phyloP scores from a whole-genome alignment of 2,329 filamentous ascomycete species.

The Clonostachys sp. region DNA sequence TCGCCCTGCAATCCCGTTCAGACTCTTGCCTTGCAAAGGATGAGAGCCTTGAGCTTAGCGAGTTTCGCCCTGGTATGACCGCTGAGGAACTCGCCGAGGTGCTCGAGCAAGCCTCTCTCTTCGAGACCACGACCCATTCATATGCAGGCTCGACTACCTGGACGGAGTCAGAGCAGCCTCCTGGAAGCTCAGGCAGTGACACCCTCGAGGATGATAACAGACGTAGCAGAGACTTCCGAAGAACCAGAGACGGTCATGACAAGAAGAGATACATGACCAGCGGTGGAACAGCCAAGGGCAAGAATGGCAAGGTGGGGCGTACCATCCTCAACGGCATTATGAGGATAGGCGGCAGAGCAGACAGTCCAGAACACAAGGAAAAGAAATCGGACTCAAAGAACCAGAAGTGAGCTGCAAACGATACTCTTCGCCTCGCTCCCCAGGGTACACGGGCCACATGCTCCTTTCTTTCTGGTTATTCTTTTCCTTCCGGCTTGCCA shows the following conservation, averaged over 20 bases:
- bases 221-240: slow-evolving; percentile 23
- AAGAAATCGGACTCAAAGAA: slow-evolving; percentile 1
- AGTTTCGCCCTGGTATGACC: slow-evolving; percentile 7
- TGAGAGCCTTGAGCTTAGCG: slow-evolving; percentile 35
- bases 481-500: no score
- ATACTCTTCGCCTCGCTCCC: no score
- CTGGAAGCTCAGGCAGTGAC: slow-evolving; percentile 49
- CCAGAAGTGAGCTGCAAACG: neutral
- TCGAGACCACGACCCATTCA: slow-evolving; percentile 24
- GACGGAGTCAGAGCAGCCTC: slow-evolving; percentile 19
- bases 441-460: no score
- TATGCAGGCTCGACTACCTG: slow-evolving; percentile 18
- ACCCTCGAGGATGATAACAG: slow-evolving; percentile 3
- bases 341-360: slow-evolving; percentile 32
- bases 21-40: slow-evolving; percentile 46
- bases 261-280: slow-evolving; percentile 18
- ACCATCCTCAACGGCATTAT: slow-evolving; percentile 39
- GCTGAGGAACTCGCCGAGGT: slow-evolving; percentile 37
- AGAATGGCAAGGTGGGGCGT: slow-evolving; percentile 33
- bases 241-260: slow-evolving; percentile 18
- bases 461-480: no score
- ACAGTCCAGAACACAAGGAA: slow-evolving; percentile 31
- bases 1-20: slow-evolving; percentile 42
- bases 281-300: slow-evolving; percentile 21
- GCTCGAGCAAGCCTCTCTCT: slow-evolving; percentile 36